Evolutionary conservation across 768 basidiomycete species (phyloP), one percentile per base, ranked within the genome.

Genomic region (Termitomyces bulborhizus): DNA sequence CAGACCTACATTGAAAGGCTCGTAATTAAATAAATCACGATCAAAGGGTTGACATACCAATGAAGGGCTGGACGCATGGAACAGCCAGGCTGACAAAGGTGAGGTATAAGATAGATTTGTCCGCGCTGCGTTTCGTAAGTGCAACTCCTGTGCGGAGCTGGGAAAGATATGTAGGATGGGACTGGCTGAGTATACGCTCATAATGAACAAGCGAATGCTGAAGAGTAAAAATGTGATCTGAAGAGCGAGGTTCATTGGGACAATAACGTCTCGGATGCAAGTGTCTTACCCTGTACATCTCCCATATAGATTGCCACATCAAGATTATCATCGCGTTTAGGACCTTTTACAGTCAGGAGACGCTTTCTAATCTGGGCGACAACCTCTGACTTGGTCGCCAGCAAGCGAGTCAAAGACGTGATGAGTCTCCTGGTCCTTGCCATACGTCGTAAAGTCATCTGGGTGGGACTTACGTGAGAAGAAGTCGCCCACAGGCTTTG

Each of bases 221-320:
- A 54, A 98, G 73, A 3, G 90, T 85, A 24, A 94, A 68, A 60
- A 97, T 93, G 66, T 98, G 95, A 69, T 98, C 94, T 94, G 53
- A 31, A 27, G 26, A 40, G 34, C 24, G 11, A 51, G 37, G 39
- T 58, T 16, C 37, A 54, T 55, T 61, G 39, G 61, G 56, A 29
- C 21, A 21, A 42, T 24, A 7, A 41, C 29, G 40, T n/a, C 37
- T 34, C 26, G 16, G 24, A n/a, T n/a, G 4, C 27, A n/a, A 16
- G 40, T 7, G 51, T 51, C 8, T 34, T 29, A 93, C 94, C 94
- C 75, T 94, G 90, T 1, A 98, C 81, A 68, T 98, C 94, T 24
- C 90, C 91, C 72, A 95, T 82, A 66, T 96, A 93, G 3, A 93
- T 88, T 11, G 82, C 85, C 24, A 96, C 81, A 59, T 92, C 90